Conservation (phyloP, 73 alveolate species). For the Blepharisma japonicum region DNA sequence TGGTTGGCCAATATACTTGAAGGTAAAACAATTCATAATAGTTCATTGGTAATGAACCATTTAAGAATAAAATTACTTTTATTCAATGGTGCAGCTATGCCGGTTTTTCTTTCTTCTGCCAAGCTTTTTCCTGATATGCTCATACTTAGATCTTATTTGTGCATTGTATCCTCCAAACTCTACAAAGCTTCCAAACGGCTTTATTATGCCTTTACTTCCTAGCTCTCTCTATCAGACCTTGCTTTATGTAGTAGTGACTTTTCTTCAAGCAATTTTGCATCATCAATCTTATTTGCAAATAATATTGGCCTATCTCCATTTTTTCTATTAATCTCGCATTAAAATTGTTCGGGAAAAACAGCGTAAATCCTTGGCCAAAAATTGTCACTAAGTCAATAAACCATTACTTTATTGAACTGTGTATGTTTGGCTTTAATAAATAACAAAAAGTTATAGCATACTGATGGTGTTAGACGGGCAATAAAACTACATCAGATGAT, state of each 20-base stretch:
- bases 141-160: too few species aligned
- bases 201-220: too few species aligned
- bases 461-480: background rate
- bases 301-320: background rate
- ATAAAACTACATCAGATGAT: too few species aligned
- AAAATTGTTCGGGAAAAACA: constrained; percentile 7
- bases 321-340: background rate
- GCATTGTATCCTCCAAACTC: too few species aligned
- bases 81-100: too few species aligned
- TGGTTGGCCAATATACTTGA: too few species aligned
- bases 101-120: too few species aligned
- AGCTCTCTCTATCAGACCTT: background rate
- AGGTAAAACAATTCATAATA: too few species aligned
- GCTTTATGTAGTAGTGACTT: background rate
- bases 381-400: constrained; percentile 28
- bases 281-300: constrained; percentile 11
- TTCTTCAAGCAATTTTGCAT: constrained; percentile 21
- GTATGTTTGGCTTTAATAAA: constrained; percentile 21
- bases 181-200: too few species aligned
- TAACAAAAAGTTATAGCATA: constrained; percentile 23
- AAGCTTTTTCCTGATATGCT: too few species aligned
- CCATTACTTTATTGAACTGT: constrained; percentile 21
- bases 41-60: too few species aligned
- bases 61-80: too few species aligned
- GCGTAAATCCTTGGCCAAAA: constrained; percentile 2